Evolutionary conservation across 306 rosid genomes (phyloP).

Genomic region (Pterocarpus santalinus): DNA sequence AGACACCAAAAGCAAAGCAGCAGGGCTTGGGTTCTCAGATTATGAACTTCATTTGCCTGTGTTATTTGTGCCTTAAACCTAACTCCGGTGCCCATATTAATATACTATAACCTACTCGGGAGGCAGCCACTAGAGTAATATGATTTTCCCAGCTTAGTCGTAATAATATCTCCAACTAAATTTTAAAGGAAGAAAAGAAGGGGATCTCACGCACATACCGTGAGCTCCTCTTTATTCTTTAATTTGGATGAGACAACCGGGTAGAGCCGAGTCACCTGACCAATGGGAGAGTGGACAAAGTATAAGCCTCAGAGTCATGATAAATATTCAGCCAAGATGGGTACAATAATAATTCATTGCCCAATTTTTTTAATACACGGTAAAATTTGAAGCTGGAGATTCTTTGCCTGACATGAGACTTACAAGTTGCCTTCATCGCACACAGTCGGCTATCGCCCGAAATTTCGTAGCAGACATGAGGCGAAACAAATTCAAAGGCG

Average conservation of each 20-base stretch:
- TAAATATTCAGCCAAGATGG: conserved; percentile 15
- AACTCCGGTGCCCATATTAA: background rate
- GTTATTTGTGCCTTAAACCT: background rate
- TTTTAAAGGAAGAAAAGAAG: background rate
- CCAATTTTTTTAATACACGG: background rate
- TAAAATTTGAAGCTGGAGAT: conserved; percentile 8
- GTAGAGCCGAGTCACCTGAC: conserved; percentile 24
- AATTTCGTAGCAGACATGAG: conserved; percentile 32
- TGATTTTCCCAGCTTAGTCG: background rate
- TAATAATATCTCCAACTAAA: conserved; percentile 12
- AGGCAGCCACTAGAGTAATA: background rate
- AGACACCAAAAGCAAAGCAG: background rate
- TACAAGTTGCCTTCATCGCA: conserved; percentile 11
- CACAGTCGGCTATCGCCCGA: background rate
- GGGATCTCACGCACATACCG: conserved; percentile 48
- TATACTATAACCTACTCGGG: too few relatives aligned
- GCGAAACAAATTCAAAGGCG: conserved; percentile 12
- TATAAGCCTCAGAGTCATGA: conserved; percentile 35
- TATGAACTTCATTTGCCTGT: background rate
- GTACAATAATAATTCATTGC: background rate
- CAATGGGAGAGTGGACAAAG: conserved; percentile 36
- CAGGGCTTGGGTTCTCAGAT: background rate
- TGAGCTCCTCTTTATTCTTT: conserved; percentile 29
- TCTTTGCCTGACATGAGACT: conserved; percentile 33
- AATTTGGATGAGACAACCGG: conserved; percentile 38